These are phyloP conservation scores for Cudoniella acicularis DNA, from an alignment of 495 filamentous ascomycete species.

Conservation along the genomic window DNA sequence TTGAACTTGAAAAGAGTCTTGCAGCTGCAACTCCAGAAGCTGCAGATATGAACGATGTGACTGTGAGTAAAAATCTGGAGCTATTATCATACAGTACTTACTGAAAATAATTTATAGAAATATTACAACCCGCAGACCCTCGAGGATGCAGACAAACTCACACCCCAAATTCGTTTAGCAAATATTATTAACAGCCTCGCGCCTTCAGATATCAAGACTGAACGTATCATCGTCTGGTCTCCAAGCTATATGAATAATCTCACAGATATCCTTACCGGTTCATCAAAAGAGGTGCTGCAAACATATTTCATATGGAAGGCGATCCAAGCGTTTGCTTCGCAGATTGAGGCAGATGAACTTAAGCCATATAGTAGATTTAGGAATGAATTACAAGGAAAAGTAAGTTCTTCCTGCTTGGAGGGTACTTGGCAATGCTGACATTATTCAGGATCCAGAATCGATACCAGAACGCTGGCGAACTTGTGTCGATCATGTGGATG, in stretches of 20 bases:
- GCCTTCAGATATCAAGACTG: slow-evolving; percentile 42
- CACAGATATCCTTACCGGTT: slow-evolving; percentile 42
- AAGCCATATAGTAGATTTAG: slow-evolving; percentile 56
- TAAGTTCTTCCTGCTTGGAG: not conserved
- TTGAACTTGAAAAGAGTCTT: slow-evolving; percentile 58
- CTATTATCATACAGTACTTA: not conserved
- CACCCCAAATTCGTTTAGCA: slow-evolving; percentile 52
- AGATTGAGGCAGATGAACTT: slow-evolving; percentile 55
- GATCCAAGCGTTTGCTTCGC: slow-evolving; percentile 46
- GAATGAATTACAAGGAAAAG: slow-evolving; percentile 50
- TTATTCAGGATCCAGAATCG: slow-evolving; percentile 52
- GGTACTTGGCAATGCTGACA: not conserved
- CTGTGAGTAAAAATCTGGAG: slow-evolving; percentile 22
- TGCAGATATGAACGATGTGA: slow-evolving; percentile 55
- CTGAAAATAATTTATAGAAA: slow-evolving; percentile 25
- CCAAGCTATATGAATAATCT: slow-evolving; percentile 52
- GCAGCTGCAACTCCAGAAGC: slow-evolving; percentile 55
- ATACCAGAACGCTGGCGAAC: slow-evolving; percentile 66
- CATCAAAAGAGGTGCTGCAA: slow-evolving; percentile 45
- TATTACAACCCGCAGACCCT: slow-evolving; percentile 56
- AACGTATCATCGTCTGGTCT: slow-evolving; percentile 55
- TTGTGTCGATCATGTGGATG: slow-evolving; percentile 56
- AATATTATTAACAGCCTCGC: slow-evolving; percentile 50
- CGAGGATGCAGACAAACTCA: slow-evolving; percentile 45
- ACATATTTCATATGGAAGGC: slow-evolving; percentile 60